Conservation (phyloP, 805 yeast species). For the Ogataea zsoltii region DNA sequence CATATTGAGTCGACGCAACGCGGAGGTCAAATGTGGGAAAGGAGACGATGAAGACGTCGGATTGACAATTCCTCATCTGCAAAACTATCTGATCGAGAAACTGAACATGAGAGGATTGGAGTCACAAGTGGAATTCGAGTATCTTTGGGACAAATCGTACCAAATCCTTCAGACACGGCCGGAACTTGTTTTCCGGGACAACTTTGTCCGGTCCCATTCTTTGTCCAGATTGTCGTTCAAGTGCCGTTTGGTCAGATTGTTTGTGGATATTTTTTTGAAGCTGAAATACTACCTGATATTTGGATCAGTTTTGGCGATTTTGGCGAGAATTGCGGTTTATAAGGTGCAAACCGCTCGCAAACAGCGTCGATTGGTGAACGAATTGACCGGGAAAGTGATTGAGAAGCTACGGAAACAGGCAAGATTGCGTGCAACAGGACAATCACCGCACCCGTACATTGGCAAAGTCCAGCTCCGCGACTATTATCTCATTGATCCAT, state of each 20-base stretch:
- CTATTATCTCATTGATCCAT: conserved; percentile 47
- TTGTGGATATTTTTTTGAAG: conserved; percentile 23
- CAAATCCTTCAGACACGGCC: conserved; percentile 15
- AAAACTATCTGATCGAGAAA: conserved; percentile 53
- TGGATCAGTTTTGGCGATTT: conserved; percentile 5
- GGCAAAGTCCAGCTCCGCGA: conserved; percentile 77
- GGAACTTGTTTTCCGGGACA: conserved; percentile 21
- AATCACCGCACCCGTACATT: conserved; percentile 46
- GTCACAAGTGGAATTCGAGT: conserved; percentile 23
- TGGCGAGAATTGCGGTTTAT: conserved; percentile 4
- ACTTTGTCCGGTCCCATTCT: conserved; percentile 29
- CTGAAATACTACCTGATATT: conserved; percentile 26
- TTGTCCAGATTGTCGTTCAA: conserved; percentile 29
- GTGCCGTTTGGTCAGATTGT: conserved; percentile 29
- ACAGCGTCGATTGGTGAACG: conserved; percentile 44
- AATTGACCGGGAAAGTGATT: conserved; percentile 49
- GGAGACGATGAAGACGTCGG: conserved; percentile 36
- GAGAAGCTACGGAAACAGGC: conserved; percentile 51
- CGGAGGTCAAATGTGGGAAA: conserved; percentile 45
- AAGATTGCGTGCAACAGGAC: conserved; percentile 33
- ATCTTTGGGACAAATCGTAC: conserved; percentile 29
- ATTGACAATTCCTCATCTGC: conserved; percentile 63
- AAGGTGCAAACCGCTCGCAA: conserved; percentile 23
- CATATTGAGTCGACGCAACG: conserved; percentile 69
- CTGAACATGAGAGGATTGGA: conserved; percentile 27